Base-by-base conservation (phyloP, 2,329 filamentous ascomycete genomes). In the Dactylellina drechsleri region DNA sequence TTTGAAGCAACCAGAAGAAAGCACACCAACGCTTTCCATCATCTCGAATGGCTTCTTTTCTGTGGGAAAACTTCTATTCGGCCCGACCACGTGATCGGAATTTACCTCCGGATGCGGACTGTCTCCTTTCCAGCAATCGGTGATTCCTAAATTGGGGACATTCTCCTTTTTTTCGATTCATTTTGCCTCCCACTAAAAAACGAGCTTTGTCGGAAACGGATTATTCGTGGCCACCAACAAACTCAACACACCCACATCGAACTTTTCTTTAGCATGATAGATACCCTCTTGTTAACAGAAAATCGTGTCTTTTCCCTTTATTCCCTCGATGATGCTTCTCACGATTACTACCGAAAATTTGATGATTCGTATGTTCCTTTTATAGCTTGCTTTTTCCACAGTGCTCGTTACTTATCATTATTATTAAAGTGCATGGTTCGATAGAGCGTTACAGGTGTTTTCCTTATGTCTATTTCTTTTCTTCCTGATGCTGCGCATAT, bases 391-490 rank as follows among this genome's bases (percentile, higher is more conserved):
- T 66, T 52, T 13, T 52, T 50, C 53, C 23, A 50, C 40, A 13
- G 20, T n/a, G 41, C 58, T 18, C 16, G 7, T 47, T 47, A 8
- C 15, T 47, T 47, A 18, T 18, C 16, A 47, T n/a, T 18, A 18
- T 15, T 47, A 13, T 47, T 47, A 43, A 65, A 58, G 60, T 43
- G 43, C 58, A 66, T 59, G 53, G 64, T 28, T 28, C 15, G 53
- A 72, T 72, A 72, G 67, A 72, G 67, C 67, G 66, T 72, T 72
- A 53, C 40, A 54, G 66, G 67, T 72, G 59, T 65, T 72, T 36
- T 54, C 49, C 53, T 36, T 64, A 28, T 54, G 60, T 53, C 49
- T 10, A 20, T 41, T 41, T 53, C 8, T 40, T 23, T 31, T 6
- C 23, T 59, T 43, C 43, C 23, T 57, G 18, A 57, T 56, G 28